These are phyloP conservation scores for Cronartium quercuum DNA, from an alignment of 1,284 basidiomycete species.

Conservation along the genomic window DNA sequence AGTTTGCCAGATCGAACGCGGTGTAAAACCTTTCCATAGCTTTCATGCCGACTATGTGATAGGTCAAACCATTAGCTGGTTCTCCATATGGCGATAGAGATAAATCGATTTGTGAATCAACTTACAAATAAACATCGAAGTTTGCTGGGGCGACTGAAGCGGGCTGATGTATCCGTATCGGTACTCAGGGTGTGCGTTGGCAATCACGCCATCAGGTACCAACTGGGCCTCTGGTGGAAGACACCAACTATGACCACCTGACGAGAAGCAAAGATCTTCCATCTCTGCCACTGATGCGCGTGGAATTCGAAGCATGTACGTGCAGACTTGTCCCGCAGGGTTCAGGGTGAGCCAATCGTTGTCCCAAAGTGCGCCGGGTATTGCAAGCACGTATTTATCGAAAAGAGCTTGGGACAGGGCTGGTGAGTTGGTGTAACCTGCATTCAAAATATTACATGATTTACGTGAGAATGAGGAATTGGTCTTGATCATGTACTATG, in stretches of 20 bases:
- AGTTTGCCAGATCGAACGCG: constrained; percentile 35
- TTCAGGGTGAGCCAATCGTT: constrained; percentile 30
- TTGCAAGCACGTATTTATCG: constrained; percentile 38
- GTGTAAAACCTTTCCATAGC: constrained; percentile 39
- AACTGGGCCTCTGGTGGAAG: constrained; percentile 36
- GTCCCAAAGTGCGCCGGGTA: constrained; percentile 39
- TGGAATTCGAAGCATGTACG: constrained; percentile 38
- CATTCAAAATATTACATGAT: background rate
- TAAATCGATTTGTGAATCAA: background rate
- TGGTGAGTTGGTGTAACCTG: constrained; percentile 36
- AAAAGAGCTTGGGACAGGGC: constrained; percentile 26
- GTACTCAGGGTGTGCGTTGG: constrained; percentile 35
- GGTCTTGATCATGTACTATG: no score
- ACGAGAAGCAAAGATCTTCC: constrained; percentile 38
- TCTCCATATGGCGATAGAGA: background rate
- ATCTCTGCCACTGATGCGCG: constrained; percentile 39
- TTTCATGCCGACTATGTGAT: constrained; percentile 33
- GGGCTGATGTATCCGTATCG: constrained; percentile 38
- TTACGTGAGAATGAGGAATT: background rate
- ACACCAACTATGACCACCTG: constrained; percentile 26
- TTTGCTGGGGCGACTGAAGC: constrained; percentile 8
- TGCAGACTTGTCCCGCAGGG: constrained; percentile 24
- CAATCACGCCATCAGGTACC: constrained; percentile 35
- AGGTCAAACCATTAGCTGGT: background rate
- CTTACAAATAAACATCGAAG: constrained; percentile 35